These are phyloP conservation scores for Morella rubra DNA, from an alignment of 306 rosid species.

Conservation along the genomic window DNA sequence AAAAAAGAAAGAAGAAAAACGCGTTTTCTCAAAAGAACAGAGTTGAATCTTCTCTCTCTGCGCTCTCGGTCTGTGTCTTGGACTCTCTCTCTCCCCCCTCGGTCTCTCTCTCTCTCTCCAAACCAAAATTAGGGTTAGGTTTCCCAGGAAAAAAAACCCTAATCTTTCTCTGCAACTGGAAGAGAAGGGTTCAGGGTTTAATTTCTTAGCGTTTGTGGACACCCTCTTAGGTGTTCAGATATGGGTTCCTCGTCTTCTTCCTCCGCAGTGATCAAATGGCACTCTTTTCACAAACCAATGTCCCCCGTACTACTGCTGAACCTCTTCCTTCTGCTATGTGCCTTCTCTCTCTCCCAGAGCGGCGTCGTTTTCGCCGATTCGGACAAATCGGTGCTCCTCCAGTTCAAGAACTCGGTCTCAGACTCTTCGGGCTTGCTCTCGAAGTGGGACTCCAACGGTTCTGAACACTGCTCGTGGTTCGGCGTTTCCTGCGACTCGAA, in stretches of 20 bases:
- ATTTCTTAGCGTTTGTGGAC: slow-evolving; percentile 18
- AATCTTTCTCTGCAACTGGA: slow-evolving; percentile 31
- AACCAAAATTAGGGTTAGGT: slow-evolving; percentile 65
- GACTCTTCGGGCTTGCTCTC: slow-evolving; percentile 68
- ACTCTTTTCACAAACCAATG: slow-evolving; percentile 19
- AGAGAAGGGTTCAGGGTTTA: slow-evolving; percentile 30
- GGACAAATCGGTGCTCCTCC: slow-evolving; percentile 69
- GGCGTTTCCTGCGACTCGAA: slow-evolving; percentile 67
- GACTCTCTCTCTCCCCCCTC: background rate
- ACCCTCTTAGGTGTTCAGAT: slow-evolving; percentile 39
- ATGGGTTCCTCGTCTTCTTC: slow-evolving; percentile 58
- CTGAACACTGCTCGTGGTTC: slow-evolving; percentile 55
- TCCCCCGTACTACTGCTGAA: slow-evolving; percentile 20
- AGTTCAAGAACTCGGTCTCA: slow-evolving; percentile 55
- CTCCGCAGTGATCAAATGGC: slow-evolving; percentile 47
- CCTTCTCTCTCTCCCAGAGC: slow-evolving; percentile 8
- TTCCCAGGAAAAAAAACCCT: slow-evolving; percentile 39
- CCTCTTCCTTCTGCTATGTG: slow-evolving; percentile 26
- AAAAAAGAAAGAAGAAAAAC: slow-evolving; percentile 37
- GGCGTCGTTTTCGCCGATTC: slow-evolving; percentile 42
- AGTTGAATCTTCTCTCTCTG: slow-evolving; percentile 46
- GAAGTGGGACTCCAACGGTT: slow-evolving; percentile 39
- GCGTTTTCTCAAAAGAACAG: slow-evolving; percentile 56
- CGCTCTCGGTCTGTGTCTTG: slow-evolving; percentile 7
- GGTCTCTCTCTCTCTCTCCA: background rate